A percentile compares a stretch with the other conserved stretches of the same genome.
These are phyloP conservation scores for Trichosporon sp. DNA, from an alignment of 1,284 basidiomycete genomes.

Conservation along the genomic window DNA sequence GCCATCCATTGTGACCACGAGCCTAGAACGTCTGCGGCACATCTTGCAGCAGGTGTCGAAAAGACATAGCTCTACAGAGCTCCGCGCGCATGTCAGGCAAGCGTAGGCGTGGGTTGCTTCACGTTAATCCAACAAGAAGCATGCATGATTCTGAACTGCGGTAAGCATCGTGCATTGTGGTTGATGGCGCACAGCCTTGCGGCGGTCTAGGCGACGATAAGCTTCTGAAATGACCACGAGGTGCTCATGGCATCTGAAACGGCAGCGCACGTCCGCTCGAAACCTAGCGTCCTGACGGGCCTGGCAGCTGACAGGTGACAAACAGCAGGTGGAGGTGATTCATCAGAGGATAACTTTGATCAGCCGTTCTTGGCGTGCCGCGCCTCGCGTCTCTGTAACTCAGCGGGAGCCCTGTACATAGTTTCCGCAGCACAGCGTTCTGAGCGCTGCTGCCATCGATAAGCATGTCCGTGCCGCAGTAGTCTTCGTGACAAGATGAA, in stretches of 20 bases:
- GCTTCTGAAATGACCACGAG: background rate
- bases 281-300: background rate
- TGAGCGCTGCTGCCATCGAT: background rate
- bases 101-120: too few species aligned
- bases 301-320: too few species aligned
- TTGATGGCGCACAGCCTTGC: background rate
- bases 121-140: too few species aligned
- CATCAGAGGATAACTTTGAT: background rate
- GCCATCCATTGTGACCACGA: too few species aligned
- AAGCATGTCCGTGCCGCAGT: background rate
- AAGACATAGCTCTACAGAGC: too few species aligned
- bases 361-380: background rate
- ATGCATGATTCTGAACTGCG: too few species aligned
- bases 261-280: background rate
- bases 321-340: background rate
- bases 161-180: too few species aligned
- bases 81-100: too few species aligned
- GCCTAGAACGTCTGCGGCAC: too few species aligned
- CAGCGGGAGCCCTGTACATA: background rate
- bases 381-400: background rate
- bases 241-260: background rate
- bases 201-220: background rate
- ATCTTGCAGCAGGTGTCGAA: too few species aligned
- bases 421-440: background rate
- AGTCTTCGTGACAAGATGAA: background rate